These are phyloP conservation scores for Pichia occidentalis DNA, from an alignment of 805 yeast species.

Conservation along the genomic window DNA sequence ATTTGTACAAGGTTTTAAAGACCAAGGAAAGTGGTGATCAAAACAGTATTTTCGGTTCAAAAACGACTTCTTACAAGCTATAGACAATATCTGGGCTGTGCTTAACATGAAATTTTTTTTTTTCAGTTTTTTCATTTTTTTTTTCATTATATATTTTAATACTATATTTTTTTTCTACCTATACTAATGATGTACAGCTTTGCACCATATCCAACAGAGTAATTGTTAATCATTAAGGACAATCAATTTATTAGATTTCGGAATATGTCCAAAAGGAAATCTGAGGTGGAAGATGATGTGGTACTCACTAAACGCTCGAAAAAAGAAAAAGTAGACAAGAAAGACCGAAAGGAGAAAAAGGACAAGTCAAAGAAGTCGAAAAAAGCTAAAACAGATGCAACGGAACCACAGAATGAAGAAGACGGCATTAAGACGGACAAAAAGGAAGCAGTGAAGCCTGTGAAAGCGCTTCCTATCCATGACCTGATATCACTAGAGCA, in stretches of 20 bases:
- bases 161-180: too few relatives aligned
- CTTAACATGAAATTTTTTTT: constrained; percentile 3
- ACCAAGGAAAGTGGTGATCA: constrained; percentile 20
- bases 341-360: constrained; percentile 6
- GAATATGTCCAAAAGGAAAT: constrained; percentile 5
- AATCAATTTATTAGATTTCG: neutral
- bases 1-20: constrained; percentile 31
- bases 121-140: neutral
- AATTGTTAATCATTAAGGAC: neutral
- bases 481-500: constrained; percentile 36
- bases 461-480: constrained; percentile 9
- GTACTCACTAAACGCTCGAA: neutral
- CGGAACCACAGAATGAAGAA: constrained; percentile 1
- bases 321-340: constrained; percentile 5
- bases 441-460: constrained; percentile 1
- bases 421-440: constrained; percentile 7
- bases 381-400: constrained; percentile 7
- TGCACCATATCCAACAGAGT: neutral
- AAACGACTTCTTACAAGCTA: constrained; percentile 22
- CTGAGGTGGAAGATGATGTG: neutral
- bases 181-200: neutral
- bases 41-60: constrained; percentile 29
- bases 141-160: too few relatives aligned
- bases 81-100: constrained; percentile 3
- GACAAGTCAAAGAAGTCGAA: constrained; percentile 5